Evolutionary conservation across 1,139 yeast genomes (phyloP).

Genomic region (Saccharomyces hybrid): DNA sequence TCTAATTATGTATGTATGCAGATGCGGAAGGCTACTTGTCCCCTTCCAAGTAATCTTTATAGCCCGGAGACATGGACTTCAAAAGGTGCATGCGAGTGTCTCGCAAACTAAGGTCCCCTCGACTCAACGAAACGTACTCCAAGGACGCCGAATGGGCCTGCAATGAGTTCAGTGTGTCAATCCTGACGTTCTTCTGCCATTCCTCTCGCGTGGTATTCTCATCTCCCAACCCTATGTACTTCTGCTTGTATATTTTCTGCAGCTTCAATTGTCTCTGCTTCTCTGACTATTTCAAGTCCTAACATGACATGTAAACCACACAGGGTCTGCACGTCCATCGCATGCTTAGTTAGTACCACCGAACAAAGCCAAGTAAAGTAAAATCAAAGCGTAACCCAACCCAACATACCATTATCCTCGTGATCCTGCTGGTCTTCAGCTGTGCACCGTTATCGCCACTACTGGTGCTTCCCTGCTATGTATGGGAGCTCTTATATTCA

Average conservation of each 20-base stretch:
- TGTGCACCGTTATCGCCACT: no score
- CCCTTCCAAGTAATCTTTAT: neutral
- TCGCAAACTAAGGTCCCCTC: neutral
- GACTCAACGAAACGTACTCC: constrained; percentile 36
- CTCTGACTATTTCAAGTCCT: constrained; percentile 19
- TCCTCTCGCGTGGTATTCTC: constrained; percentile 26
- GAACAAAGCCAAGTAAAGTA: neutral
- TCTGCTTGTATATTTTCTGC: constrained; percentile 25
- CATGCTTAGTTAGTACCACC: constrained; percentile 4
- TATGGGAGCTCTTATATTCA: neutral
- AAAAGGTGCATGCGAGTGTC: constrained; percentile 2
- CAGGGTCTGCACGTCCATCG: neutral
- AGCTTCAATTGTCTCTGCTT: constrained; percentile 23
- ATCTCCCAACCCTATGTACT: constrained; percentile 28
- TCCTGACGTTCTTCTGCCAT: constrained; percentile 45
- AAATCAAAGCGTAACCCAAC: neutral
- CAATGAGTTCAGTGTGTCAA: constrained; percentile 68
- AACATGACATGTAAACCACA: neutral
- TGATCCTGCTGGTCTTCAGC: neutral
- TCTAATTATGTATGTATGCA: neutral
- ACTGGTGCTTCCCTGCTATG: no score
- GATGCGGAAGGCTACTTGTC: neutral
- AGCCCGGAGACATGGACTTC: neutral
- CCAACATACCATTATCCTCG: neutral
- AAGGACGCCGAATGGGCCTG: constrained; percentile 63